Evolutionary conservation across 2,329 filamentous ascomycete genomes (phyloP).

Genomic region (Cladosporium sp.): DNA sequence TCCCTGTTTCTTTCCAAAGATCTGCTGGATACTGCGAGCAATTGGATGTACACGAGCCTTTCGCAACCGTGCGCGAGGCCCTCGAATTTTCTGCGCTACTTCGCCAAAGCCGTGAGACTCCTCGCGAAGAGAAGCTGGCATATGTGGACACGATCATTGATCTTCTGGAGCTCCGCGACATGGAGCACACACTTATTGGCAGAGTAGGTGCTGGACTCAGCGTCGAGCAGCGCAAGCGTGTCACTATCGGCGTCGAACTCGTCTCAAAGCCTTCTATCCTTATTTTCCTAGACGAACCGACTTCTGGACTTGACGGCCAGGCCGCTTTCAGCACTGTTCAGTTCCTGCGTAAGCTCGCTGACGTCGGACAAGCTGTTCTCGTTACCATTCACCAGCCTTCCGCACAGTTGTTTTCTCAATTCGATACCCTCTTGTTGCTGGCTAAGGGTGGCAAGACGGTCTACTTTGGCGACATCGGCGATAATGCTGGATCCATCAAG

Average conservation of each 20-base stretch:
- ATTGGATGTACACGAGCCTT: conserved; percentile 63
- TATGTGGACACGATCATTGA: conserved; percentile 61
- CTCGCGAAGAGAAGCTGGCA: conserved; percentile 58
- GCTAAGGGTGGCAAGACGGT: conserved; percentile 61
- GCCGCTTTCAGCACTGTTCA: conserved; percentile 62
- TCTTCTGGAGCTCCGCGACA: conserved; percentile 62
- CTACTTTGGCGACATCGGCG: conserved; percentile 58
- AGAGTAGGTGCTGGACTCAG: conserved; percentile 50
- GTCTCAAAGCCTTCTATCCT: conserved; percentile 56
- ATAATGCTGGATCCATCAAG: conserved; percentile 37
- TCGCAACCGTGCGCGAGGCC: conserved; percentile 62
- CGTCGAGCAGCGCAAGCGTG: conserved; percentile 52
- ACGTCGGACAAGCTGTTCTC: conserved; percentile 61
- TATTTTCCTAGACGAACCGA: conserved; percentile 61
- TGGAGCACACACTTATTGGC: conserved; percentile 62
- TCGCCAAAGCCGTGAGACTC: conserved; percentile 54
- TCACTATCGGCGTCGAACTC: conserved; percentile 55
- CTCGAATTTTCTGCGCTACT: conserved; percentile 62
- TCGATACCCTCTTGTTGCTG: conserved; percentile 61
- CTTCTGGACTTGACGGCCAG: conserved; percentile 56
- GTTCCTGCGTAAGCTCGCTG: conserved; percentile 62
- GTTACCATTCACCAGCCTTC: conserved; percentile 69
- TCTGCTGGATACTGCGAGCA: conserved; percentile 56
- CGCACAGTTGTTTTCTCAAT: conserved; percentile 60
- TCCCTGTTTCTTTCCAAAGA: conserved; percentile 45